phyloP scores from a whole-genome alignment of 176 grass and related monocot species.

The Carex littledalei region DNA sequence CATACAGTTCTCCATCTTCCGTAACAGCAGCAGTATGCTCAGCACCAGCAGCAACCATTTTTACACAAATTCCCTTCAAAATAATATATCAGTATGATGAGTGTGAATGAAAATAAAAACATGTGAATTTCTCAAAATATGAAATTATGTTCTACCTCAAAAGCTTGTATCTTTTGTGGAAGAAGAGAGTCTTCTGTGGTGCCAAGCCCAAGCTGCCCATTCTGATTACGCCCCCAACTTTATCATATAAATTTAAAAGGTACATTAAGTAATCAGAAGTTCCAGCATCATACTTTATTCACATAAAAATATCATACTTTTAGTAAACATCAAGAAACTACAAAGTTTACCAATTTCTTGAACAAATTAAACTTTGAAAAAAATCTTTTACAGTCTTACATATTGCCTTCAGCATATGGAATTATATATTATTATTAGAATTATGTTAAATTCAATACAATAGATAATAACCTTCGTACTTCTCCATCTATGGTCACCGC shows the following conservation, averaged over 20 bases:
- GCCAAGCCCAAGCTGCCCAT: slow-evolving; percentile 95
- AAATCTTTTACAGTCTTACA: neutral
- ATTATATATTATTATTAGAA: neutral
- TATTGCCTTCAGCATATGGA: neutral
- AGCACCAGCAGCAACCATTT: slow-evolving; percentile 97
- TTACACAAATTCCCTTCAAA: slow-evolving; percentile 71
- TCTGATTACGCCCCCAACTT: slow-evolving; percentile 98
- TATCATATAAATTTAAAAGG: neutral
- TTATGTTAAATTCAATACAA: neutral
- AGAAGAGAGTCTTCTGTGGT: slow-evolving; percentile 88
- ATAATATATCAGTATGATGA: neutral
- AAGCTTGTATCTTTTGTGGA: slow-evolving; percentile 92
- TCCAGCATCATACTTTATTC: neutral
- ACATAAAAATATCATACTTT: neutral
- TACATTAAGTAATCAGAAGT: neutral
- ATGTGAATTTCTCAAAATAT: neutral
- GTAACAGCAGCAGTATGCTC: slow-evolving; percentile 97
- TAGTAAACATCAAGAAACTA: neutral
- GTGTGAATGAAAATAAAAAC: neutral
- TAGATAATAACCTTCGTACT: slow-evolving; percentile 66
- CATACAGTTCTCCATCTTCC: slow-evolving; percentile 92
- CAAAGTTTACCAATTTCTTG: neutral
- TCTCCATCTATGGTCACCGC: slow-evolving; percentile 72
- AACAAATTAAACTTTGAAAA: neutral
- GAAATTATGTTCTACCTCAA: slow-evolving; percentile 52